phyloP scores from a whole-genome alignment of 306 rosid species.

The Purshia tridentata region DNA sequence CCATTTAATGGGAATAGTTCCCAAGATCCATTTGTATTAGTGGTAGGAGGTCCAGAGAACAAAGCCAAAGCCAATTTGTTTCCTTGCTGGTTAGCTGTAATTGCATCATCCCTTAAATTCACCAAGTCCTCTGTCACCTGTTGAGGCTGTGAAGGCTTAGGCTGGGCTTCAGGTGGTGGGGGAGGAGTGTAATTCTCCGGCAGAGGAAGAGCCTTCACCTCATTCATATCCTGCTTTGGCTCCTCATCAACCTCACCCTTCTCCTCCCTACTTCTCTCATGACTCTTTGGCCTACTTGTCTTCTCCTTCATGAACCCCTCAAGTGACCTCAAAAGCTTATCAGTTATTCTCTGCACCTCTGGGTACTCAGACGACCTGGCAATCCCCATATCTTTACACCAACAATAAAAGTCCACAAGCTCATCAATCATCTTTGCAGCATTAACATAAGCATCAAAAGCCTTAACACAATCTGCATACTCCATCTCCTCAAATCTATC shows the following conservation, averaged over 20 bases:
- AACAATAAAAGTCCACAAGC: constrained; percentile 60
- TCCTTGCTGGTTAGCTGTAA: constrained; percentile 78
- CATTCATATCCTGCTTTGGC: constrained; percentile 38
- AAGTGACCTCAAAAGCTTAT: constrained; percentile 52
- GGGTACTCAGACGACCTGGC: constrained; percentile 80
- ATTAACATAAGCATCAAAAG: constrained; percentile 60
- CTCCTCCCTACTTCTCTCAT: constrained; percentile 46
- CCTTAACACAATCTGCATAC: constrained; percentile 55
- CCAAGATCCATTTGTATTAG: constrained; percentile 65
- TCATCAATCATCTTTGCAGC: constrained; percentile 70
- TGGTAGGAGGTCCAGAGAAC: constrained; percentile 47
- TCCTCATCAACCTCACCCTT: constrained; percentile 35
- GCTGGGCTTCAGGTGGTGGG: constrained; percentile 23
- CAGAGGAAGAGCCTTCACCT: constrained; percentile 77
- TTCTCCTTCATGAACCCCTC: constrained; percentile 72
- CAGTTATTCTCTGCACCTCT: constrained; percentile 67
- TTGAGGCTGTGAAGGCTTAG: constrained; percentile 29
- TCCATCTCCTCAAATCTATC: constrained; percentile 80
- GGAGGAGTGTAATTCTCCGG: constrained; percentile 49
- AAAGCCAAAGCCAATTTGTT: constrained; percentile 72
- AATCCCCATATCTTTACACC: constrained; percentile 81
- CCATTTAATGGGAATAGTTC: constrained; percentile 64
- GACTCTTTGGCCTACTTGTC: constrained; percentile 40
- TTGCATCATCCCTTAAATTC: constrained; percentile 56
- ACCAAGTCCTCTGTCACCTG: constrained; percentile 58